phyloP scores from a whole-genome alignment of 495 filamentous ascomycete species.

The Pseudomonodictys pantanalensis region DNA sequence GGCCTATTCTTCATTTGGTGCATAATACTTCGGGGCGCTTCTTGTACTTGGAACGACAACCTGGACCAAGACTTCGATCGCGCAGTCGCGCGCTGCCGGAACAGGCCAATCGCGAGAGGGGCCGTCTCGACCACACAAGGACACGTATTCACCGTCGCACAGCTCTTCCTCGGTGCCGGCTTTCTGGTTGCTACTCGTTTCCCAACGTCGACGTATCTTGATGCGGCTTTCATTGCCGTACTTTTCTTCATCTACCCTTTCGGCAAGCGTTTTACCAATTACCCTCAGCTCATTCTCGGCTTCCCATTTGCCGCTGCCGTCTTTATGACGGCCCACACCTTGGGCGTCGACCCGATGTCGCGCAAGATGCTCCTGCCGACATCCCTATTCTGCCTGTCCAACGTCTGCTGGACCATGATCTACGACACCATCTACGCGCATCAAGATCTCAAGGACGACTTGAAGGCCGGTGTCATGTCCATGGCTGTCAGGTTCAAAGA shows the following conservation, averaged over 20 bases:
- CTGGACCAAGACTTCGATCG: constrained; percentile 47
- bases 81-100: constrained; percentile 41
- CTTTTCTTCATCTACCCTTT: constrained; percentile 5
- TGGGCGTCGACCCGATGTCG: background rate
- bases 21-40: no score
- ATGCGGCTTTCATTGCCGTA: background rate
- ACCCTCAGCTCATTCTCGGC: constrained; percentile 12
- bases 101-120: constrained; percentile 48
- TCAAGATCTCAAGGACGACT: constrained; percentile 48
- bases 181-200: background rate
- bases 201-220: background rate
- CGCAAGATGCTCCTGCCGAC: background rate
- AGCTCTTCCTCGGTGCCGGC: background rate
- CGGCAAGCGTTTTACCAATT: constrained; percentile 9
- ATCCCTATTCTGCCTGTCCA: constrained; percentile 1
- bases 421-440: constrained; percentile 52
- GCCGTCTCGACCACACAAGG: constrained; percentile 42
- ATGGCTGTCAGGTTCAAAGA: constrained; percentile 9
- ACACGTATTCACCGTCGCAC: constrained; percentile 35
- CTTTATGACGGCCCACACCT: background rate
- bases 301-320: background rate
- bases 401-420: constrained; percentile 45
- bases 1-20: no score
- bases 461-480: constrained; percentile 45
- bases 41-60: constrained; percentile 49